These are phyloP conservation scores for Fagopyrum homotropicum DNA, from an alignment of 148 eudicot genomes.

Conservation along the genomic window DNA sequence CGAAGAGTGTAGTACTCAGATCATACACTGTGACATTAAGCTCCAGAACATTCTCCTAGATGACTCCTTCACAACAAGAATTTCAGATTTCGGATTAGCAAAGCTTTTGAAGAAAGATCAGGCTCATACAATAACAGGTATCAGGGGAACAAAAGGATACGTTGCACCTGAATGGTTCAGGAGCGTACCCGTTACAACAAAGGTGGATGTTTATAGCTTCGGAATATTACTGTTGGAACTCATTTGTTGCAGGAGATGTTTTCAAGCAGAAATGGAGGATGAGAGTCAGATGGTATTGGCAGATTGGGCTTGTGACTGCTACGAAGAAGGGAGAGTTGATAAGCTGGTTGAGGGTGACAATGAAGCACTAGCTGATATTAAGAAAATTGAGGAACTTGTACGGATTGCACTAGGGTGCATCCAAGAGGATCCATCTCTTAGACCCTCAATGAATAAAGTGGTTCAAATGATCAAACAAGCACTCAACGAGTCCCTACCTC, in stretches of 20 bases:
- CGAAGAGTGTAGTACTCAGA: slow-evolving; percentile 53
- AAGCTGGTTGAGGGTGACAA: slow-evolving; percentile 13
- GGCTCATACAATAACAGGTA: slow-evolving; percentile 36
- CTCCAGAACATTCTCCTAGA: slow-evolving; percentile 59
- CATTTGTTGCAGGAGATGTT: slow-evolving; percentile 26
- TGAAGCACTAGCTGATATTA: slow-evolving; percentile 13
- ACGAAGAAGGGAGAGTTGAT: slow-evolving; percentile 9
- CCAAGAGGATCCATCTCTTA: slow-evolving; percentile 34
- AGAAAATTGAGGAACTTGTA: slow-evolving; percentile 11
- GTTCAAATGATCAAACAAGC: slow-evolving; percentile 30
- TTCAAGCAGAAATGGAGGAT: slow-evolving; percentile 10
- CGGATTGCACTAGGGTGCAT: slow-evolving; percentile 35
- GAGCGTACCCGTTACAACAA: slow-evolving; percentile 34
- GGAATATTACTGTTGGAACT: slow-evolving; percentile 47
- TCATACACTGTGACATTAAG: slow-evolving; percentile 67
- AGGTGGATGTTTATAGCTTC: slow-evolving; percentile 51
- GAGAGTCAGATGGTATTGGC: slow-evolving; percentile 22
- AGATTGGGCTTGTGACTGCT: slow-evolving; percentile 41
- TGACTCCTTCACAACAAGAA: slow-evolving; percentile 33
- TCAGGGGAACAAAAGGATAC: slow-evolving; percentile 73
- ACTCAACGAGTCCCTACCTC: slow-evolving; percentile 22
- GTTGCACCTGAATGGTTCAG: slow-evolving; percentile 75
- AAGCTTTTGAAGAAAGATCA: slow-evolving; percentile 43
- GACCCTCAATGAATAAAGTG: slow-evolving; percentile 30
- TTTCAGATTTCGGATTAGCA: slow-evolving; percentile 58